Evolutionary conservation across 2,329 filamentous ascomycete genomes (phyloP).

Genomic region (Tothia fuscella): DNA sequence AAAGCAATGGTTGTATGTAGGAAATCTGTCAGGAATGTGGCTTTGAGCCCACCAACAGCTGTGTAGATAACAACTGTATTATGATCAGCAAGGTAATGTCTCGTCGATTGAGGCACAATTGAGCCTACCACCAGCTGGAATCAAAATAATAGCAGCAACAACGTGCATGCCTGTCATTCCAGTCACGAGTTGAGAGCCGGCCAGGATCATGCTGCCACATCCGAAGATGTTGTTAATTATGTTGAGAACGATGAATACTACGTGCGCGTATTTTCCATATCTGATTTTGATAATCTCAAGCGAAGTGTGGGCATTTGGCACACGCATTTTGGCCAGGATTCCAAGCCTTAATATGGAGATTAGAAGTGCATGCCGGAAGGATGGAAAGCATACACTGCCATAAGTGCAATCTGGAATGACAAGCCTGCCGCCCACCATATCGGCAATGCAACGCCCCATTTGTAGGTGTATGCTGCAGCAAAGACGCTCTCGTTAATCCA

Average conservation of each 20-base stretch:
- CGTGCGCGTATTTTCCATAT: conserved; percentile 24
- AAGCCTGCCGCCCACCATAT: conserved; percentile 44
- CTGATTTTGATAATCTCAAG: conserved; percentile 30
- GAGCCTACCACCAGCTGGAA: conserved; percentile 59
- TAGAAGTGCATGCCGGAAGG: too few relatives aligned
- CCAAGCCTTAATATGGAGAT: too few relatives aligned
- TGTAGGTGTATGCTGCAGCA: conserved; percentile 46
- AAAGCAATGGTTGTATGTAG: conserved; percentile 66
- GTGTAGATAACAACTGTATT: conserved; percentile 75
- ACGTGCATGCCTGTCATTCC: conserved; percentile 68
- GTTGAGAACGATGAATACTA: conserved; percentile 19
- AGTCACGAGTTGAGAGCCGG: conserved; percentile 28
- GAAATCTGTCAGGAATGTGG: conserved; percentile 76
- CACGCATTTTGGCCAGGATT: conserved; percentile 15
- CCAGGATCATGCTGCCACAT: conserved; percentile 17
- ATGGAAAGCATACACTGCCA: conserved; percentile 81
- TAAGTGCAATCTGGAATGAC: conserved; percentile 57
- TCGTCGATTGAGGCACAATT: conserved; percentile 63
- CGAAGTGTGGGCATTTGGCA: conserved; percentile 29
- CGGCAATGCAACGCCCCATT: conserved; percentile 56
- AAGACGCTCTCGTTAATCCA: conserved; percentile 35
- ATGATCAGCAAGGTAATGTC: conserved; percentile 73
- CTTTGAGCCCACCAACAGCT: conserved; percentile 64
- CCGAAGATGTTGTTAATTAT: conserved; percentile 27
- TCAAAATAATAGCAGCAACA: conserved; percentile 64